Conservation (phyloP, 2,329 filamentous ascomycete genomes). For the Truncatella angustata region DNA sequence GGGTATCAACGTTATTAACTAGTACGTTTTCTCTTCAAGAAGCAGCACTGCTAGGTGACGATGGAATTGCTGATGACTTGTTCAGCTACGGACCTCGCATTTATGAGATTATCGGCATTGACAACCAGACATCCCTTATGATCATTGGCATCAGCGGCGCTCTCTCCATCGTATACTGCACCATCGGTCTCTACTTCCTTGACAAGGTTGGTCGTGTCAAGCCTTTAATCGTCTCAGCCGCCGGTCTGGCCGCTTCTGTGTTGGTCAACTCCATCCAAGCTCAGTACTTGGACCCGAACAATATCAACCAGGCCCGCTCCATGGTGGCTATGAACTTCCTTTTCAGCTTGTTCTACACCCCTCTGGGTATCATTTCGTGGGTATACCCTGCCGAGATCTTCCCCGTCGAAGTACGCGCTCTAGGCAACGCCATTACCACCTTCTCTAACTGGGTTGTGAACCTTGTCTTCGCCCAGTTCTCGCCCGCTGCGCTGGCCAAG, state of each 20-base stretch:
- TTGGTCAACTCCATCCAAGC: slow-evolving; percentile 1
- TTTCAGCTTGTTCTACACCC: slow-evolving; percentile 31
- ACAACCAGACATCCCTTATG: slow-evolving; percentile 42
- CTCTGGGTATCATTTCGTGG: slow-evolving; percentile 20
- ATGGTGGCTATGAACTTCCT: slow-evolving; percentile 33
- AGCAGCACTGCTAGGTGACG: too few relatives aligned
- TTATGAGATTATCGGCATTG: slow-evolving; percentile 42
- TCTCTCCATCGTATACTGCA: slow-evolving; percentile 46
- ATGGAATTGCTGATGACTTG: too few relatives aligned
- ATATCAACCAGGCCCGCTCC: slow-evolving; percentile 5
- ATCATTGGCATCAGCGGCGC: slow-evolving; percentile 51
- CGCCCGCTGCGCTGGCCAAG: slow-evolving; percentile 35
- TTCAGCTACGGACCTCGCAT: slow-evolving; percentile 40
- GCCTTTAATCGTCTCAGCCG: slow-evolving; percentile 41
- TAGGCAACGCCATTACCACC: slow-evolving; percentile 16
- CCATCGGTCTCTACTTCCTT: slow-evolving; percentile 41
- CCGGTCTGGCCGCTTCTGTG: slow-evolving; percentile 23
- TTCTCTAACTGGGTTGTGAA: slow-evolving; percentile 6
- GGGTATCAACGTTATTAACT: slow-evolving; percentile 45
- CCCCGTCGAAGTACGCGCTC: slow-evolving; percentile 20
- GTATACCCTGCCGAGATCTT: slow-evolving; percentile 29
- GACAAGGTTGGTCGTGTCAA: slow-evolving; percentile 47
- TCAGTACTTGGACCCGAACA: not conserved
- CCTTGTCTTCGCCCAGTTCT: slow-evolving; percentile 36
- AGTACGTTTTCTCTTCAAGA: too few relatives aligned